Base-by-base conservation (phyloP, 1,284 basidiomycete species). In the Retiboletus flavoniger region DNA sequence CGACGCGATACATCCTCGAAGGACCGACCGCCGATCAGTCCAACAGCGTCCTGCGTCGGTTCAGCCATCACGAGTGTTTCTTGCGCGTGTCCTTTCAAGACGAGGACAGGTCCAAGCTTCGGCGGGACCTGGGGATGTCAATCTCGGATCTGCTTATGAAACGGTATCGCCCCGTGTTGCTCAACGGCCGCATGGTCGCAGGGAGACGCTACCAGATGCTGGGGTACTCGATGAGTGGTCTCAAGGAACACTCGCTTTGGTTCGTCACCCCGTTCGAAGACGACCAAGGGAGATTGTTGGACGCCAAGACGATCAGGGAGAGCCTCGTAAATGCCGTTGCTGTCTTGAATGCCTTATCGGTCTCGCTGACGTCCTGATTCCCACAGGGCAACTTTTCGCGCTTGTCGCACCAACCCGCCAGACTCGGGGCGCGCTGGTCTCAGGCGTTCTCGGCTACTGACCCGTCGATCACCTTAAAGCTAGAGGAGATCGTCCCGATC, bases 81-180 rank as follows among this genome's bases (percentile, higher is more conserved):
- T 60, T 89, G 24, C 82, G 87, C 1, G 83, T 89, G 26, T 75
- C 74, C 13, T 86, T 89, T 60, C 74, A 77, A 39, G 87, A 89
- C 38, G 87, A 89, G 60, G 79, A 76, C 43, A 63, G 76, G 16
- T 72, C 79, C 0, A 73, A 76, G 47, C 76, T 78, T 56, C 75
- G 79, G 39, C 77, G 76, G 51, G 78, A 84, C 59, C 63, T 72
- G 3, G 78, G 76, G 3, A 63, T 78, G 7, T 77, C 81, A 45
- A 78, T 78, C 14, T 60, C 63, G 11, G 59, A 63, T 0, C 74
- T 86, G 47, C 69, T 86, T 32, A 34, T 61, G 16, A 57, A 63
- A 9, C 74, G 80, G 32, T 78, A 83, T 51, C 77, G 76, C 8
- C 60, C 65, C 0, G 63, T 75, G 13, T 64, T 87, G 21, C 63